Conservation (phyloP, 257 asterid genomes). For the Handroanthus guayacan region DNA sequence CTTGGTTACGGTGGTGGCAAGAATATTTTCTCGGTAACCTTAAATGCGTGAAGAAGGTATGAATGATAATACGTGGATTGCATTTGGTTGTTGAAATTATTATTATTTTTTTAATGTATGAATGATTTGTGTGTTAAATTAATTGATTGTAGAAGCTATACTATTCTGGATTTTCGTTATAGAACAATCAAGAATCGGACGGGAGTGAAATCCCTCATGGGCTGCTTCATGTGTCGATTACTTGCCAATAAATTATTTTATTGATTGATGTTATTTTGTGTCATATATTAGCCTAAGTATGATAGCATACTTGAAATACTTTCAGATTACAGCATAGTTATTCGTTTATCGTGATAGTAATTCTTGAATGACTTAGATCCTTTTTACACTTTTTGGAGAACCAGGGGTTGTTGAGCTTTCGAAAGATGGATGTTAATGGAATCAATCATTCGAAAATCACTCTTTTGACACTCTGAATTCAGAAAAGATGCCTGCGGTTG, state of each 20-base stretch:
- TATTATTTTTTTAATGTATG: no score
- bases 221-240: not conserved
- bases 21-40: not conserved
- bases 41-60: not conserved
- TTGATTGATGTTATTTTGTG: not conserved
- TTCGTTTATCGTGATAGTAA: not conserved
- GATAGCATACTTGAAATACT: not conserved
- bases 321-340: not conserved
- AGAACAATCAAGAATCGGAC: no score
- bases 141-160: no score
- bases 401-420: constrained; percentile 16
- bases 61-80: no score
- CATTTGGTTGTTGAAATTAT: no score
- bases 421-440: constrained; percentile 33
- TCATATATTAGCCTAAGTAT: not conserved
- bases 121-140: no score
- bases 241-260: not conserved
- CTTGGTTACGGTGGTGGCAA: not conserved
- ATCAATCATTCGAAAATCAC: constrained; percentile 14
- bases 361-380: constrained; percentile 23
- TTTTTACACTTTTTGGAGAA: constrained; percentile 21
- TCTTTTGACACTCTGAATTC: constrained; percentile 2
- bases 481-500: constrained; percentile 27
- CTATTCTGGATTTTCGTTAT: no score
- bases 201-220: not conserved